Conservation (phyloP, 2,329 filamentous ascomycete genomes). For the Sclerotinia borealis region DNA sequence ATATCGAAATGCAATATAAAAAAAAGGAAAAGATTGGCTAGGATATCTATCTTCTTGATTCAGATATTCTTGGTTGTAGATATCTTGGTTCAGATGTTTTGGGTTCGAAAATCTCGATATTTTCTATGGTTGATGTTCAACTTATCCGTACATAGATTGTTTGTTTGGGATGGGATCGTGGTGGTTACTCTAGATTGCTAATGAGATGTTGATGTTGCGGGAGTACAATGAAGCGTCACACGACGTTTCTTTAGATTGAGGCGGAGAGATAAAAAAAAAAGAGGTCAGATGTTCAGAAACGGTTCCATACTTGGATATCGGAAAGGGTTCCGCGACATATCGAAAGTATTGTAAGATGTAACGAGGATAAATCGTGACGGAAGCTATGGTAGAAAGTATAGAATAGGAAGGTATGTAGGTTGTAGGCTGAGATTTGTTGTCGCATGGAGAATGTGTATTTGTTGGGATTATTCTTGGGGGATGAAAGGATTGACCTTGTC, state of each 20-base stretch:
- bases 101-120: too few relatives aligned
- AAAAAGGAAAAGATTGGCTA: not conserved
- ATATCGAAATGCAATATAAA: not conserved
- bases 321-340: conserved; percentile 5
- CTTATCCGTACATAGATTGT: not conserved
- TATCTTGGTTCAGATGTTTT: too few relatives aligned
- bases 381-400: not conserved
- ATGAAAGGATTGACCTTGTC: conserved; percentile 1
- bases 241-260: not conserved
- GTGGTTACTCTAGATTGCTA: not conserved
- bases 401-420: conserved; percentile 8
- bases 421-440: conserved; percentile 5
- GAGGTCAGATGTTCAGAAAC: conserved; percentile 13
- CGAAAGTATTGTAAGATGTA: not conserved
- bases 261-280: not conserved
- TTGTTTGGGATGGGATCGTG: not conserved
- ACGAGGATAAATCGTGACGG: not conserved
- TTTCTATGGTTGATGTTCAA: not conserved
- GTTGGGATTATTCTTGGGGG: conserved; percentile 6
- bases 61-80: too few relatives aligned
- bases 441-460: not conserved
- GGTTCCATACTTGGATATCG: conserved; percentile 10
- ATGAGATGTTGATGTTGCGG: not conserved
- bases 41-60: too few relatives aligned
- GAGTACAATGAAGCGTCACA: conserved; percentile 4